A percentile compares a stretch with the other conserved stretches of the same genome.
Evolutionary conservation across 2,329 filamentous ascomycete species (phyloP).

Genomic region (Sphaceloma murrayae): DNA sequence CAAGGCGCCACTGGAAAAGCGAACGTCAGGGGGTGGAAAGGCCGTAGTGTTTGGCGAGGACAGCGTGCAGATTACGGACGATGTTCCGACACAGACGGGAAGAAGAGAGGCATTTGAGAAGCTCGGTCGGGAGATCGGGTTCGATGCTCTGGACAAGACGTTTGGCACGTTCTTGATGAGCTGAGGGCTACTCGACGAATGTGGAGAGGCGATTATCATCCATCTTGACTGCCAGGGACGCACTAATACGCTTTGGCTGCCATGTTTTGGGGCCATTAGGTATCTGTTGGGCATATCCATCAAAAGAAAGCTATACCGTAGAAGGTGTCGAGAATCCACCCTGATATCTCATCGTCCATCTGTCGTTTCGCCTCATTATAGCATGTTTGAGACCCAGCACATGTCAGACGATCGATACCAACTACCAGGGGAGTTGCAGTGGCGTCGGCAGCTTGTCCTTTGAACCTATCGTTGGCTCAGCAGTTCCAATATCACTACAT

Average conservation of each 20-base stretch:
- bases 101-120: conserved; percentile 6
- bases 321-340: too few relatives aligned
- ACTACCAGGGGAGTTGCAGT: conserved; percentile 57
- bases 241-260: too few relatives aligned
- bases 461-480: conserved; percentile 51
- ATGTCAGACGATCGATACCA: too few relatives aligned
- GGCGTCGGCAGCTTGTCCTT: conserved; percentile 50
- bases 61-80: conserved; percentile 17
- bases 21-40: conserved; percentile 25
- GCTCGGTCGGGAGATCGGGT: conserved; percentile 12
- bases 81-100: conserved; percentile 17
- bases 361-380: too few relatives aligned
- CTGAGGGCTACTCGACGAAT: too few relatives aligned
- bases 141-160: conserved; percentile 5
- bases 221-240: too few relatives aligned
- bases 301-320: too few relatives aligned
- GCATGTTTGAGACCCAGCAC: too few relatives aligned
- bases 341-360: too few relatives aligned
- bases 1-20: conserved; percentile 28
- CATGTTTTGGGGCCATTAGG: too few relatives aligned
- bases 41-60: conserved; percentile 19
- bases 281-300: too few relatives aligned
- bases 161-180: conserved; percentile 3
- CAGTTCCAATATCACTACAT: conserved; percentile 58
- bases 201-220: too few relatives aligned